phyloP scores from a whole-genome alignment of 768 basidiomycete genomes.

The Cubamyces lactineus region DNA sequence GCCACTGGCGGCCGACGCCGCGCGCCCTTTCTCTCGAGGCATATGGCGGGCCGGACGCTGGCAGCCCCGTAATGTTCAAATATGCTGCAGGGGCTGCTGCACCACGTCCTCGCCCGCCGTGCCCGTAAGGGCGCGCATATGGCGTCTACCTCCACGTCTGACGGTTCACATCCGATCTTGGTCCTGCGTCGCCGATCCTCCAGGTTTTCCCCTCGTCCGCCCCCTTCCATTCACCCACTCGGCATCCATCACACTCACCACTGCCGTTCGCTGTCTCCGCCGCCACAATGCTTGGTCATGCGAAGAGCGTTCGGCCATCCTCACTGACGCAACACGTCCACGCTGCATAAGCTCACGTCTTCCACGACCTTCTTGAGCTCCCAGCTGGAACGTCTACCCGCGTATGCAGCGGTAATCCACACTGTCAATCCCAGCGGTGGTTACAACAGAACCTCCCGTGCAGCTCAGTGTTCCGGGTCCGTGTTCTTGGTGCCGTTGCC shows the following conservation, averaged over 20 bases:
- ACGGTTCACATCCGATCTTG: constrained; percentile 13
- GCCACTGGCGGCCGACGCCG: not conserved
- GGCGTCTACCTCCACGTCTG: not conserved
- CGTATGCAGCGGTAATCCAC: not conserved
- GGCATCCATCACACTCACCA: not conserved
- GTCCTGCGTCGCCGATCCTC: constrained; percentile 1
- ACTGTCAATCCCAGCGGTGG: not conserved
- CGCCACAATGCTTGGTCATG: not conserved
- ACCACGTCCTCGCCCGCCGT: constrained; percentile 13
- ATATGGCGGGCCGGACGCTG: constrained; percentile 19
- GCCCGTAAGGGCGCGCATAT: constrained; percentile 1
- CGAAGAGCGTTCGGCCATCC: not conserved
- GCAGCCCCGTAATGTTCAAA: not conserved
- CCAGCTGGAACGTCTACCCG: not conserved
- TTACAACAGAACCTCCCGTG: not conserved
- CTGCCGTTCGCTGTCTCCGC: not conserved
- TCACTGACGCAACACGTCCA: not conserved
- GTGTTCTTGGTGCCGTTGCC: not conserved
- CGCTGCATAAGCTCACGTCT: constrained; percentile 1
- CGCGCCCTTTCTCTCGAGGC: not conserved
- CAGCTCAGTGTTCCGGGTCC: not conserved
- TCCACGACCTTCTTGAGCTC: not conserved
- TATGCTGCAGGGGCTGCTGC: constrained; percentile 7
- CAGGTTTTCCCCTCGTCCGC: not conserved
- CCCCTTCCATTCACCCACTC: not conserved